These are phyloP conservation scores for Physcomitrellopsis africana DNA, from an alignment of 225 moss, liverwort and hornwort genomes.

Conservation along the genomic window DNA sequence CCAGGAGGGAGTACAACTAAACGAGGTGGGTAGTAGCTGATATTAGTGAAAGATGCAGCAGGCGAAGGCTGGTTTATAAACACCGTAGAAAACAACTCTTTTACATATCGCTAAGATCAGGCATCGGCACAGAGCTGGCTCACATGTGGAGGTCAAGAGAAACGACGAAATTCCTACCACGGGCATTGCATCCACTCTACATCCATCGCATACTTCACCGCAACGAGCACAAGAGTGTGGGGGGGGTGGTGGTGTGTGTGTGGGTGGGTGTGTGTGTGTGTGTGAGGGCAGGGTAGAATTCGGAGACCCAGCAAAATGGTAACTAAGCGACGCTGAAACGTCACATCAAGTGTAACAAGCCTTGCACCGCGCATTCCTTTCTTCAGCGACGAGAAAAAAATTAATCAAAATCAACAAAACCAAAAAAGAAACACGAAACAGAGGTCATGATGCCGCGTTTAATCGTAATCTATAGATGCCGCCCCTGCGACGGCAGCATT, in stretches of 20 bases:
- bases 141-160: constrained; percentile 17
- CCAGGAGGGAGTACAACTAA: neutral
- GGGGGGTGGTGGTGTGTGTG: no score
- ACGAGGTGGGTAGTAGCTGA: neutral
- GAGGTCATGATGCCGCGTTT: no score
- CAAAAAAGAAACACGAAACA: no score
- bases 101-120: constrained; percentile 1
- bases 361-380: constrained; percentile 89
- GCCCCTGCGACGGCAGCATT: no score
- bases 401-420: no score
- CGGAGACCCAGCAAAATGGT: neutral
- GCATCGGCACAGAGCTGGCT: constrained; percentile 34
- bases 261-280: no score
- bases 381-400: no score
- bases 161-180: constrained; percentile 27
- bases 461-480: no score
- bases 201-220: constrained; percentile 25
- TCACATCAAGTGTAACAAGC: constrained; percentile 61
- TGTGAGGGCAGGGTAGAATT: neutral
- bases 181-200: constrained; percentile 37
- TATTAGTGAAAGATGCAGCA: constrained; percentile 11
- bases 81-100: neutral
- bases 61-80: constrained; percentile 31
- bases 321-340: constrained; percentile 18
- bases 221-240: constrained; percentile 5